Base-by-base conservation (phyloP, 2,329 filamentous ascomycete species). In the Aurifilum marmelostoma region DNA sequence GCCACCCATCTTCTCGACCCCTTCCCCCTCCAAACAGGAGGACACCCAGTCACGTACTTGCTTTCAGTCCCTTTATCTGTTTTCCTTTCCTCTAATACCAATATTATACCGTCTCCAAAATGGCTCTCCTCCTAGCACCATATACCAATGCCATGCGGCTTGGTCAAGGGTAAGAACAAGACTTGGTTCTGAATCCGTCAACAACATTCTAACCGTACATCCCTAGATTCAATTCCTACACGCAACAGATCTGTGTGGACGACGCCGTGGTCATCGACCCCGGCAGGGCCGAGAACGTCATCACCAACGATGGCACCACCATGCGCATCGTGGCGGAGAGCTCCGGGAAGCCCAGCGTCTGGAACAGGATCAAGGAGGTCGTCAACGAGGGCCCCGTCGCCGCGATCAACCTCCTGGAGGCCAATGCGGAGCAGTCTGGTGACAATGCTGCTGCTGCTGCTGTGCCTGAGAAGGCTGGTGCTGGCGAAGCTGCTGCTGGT, bases 61-160 rank as follows among this genome's bases (percentile, higher is more conserved):
- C 18, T 47, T 47, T 47, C 41, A 21, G 7, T 47, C 0, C 16
- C 8, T 47, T 47, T 2, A 6, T 47, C 21, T 21, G 1, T 21
- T 34, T 4, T 34, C 8, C 34, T 34, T 34, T 4, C 4, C 8
- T 34, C 8, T 4, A 34, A 34, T 34, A 21, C 8, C 3, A 16
- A 24, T 24, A 52, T 21, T 9, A 52, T 9, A 52, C 21, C 21
- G 5, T 60, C 21, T 60, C n/a, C 58, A 60, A 60, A 11, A 60
- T 60, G 58, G 58, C 58, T 34, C 29, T 60, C 16, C 32, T 60
- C 29, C 8, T 60, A n/a, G 58, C 58, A 34, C 58, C 58, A 1
- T 60, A 60, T 12, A 34, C 32, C 32, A 60, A 60, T 60, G 58
- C 58, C 58, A 60, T 60, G 58, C 58, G 58, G 58, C 58, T 60